phyloP scores from a whole-genome alignment of 73 alveolate genomes.

The Durusdinium trenchii region DNA sequence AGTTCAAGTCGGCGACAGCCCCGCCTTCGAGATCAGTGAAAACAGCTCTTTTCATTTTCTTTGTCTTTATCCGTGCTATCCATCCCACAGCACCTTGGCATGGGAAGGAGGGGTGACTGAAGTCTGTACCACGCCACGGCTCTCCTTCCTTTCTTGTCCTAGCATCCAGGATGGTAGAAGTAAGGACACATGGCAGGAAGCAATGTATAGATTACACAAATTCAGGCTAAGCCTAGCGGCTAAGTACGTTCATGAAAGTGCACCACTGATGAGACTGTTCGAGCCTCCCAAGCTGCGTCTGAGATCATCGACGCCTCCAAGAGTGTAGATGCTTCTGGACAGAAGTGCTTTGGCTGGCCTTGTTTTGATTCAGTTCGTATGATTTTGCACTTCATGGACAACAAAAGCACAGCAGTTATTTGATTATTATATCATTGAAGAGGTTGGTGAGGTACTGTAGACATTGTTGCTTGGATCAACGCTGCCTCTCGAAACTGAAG shows the following conservation, averaged over 20 bases:
- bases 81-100: constrained; percentile 85
- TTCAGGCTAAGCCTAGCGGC: no score
- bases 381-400: background rate
- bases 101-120: background rate
- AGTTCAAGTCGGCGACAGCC: background rate
- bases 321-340: constrained; percentile 62
- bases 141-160: background rate
- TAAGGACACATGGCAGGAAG: background rate
- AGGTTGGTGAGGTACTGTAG: no score
- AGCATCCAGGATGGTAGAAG: background rate
- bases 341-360: constrained; percentile 15
- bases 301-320: constrained; percentile 89
- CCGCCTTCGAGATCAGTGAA: background rate
- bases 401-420: no score
- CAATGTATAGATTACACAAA: background rate
- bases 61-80: constrained; percentile 78
- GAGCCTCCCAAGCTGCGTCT: background rate
- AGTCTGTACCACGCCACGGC: background rate
- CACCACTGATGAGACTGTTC: no score
- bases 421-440: no score
- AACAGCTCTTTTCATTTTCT: constrained; percentile 59
- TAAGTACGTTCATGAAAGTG: no score
- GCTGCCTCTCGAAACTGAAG: background rate
- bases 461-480: background rate
- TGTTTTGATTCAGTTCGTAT: no score